phyloP scores from a whole-genome alignment of 139 green algal genomes.

The Dunaliella primolecta region DNA sequence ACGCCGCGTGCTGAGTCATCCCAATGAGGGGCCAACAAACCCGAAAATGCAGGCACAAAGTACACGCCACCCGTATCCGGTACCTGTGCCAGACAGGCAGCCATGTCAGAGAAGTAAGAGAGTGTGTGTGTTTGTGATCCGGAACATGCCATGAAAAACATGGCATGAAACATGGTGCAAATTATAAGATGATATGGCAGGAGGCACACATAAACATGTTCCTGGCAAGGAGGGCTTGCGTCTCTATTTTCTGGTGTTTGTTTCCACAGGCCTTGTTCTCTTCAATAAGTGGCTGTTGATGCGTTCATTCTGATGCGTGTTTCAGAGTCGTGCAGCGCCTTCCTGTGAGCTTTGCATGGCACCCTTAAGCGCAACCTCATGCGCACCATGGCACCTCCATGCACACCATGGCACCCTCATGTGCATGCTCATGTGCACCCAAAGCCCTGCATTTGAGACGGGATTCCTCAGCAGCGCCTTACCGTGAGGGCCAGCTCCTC shows the following conservation, averaged over 20 bases:
- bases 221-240: background rate
- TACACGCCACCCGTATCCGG: constrained; percentile 74
- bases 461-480: too few relatives aligned
- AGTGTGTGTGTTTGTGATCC: background rate
- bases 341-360: too few relatives aligned
- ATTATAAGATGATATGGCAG: background rate
- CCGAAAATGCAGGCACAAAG: constrained; percentile 94
- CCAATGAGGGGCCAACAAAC: constrained; percentile 93
- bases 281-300: background rate
- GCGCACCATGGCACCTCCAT: too few relatives aligned
- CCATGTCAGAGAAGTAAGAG: background rate
- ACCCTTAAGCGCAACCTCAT: too few relatives aligned
- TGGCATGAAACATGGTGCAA: background rate
- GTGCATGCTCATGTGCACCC: too few relatives aligned
- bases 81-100: background rate
- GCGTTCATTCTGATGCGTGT: too few relatives aligned
- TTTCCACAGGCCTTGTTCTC: background rate
- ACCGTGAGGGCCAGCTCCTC: background rate
- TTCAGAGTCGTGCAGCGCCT: too few relatives aligned
- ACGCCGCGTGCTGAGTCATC: constrained; percentile 9
- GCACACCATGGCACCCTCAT: too few relatives aligned
- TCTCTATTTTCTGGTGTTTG: too few relatives aligned
- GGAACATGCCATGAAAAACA: too few relatives aligned
- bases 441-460: too few relatives aligned
- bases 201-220: background rate